Percentiles rank a stretch among this genome's conserved stretches.
phyloP scores from a whole-genome alignment of 1,284 basidiomycete genomes.

The Rhodotorula sp. region DNA sequence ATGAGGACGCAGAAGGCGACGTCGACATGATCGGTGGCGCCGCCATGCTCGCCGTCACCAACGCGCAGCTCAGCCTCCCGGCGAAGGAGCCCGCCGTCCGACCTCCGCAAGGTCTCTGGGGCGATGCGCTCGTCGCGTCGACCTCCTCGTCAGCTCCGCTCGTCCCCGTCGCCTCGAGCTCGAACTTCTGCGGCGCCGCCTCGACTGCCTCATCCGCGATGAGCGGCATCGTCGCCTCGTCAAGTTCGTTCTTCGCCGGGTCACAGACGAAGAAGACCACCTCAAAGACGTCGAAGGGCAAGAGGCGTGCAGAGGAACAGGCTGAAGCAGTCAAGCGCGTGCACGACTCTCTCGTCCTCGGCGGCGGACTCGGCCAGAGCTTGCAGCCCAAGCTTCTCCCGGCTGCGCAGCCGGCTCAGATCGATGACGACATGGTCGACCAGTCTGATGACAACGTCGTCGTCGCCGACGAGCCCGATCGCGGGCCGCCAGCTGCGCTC shows the following conservation, averaged over 20 bases:
- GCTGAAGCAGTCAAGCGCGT: constrained; percentile 50
- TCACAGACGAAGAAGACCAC: background rate
- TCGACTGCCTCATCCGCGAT: background rate
- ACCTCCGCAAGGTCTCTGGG: constrained; percentile 34
- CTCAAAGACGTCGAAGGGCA: constrained; percentile 40
- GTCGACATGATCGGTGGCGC: constrained; percentile 17
- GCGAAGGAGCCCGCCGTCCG: constrained; percentile 24
- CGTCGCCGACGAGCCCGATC: background rate
- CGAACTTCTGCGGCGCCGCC: background rate
- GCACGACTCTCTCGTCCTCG: constrained; percentile 52
- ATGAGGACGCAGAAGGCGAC: constrained; percentile 9
- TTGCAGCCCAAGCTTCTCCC: background rate
- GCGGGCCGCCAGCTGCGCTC: constrained; percentile 6
- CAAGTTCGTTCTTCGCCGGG: constrained; percentile 54
- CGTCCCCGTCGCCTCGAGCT: constrained; percentile 28
- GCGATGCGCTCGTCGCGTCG: constrained; percentile 30
- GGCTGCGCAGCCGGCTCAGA: background rate
- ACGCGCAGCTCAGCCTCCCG: constrained; percentile 6
- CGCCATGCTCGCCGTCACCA: background rate
- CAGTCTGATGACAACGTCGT: background rate
- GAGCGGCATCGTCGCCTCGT: constrained; percentile 43
- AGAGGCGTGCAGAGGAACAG: background rate
- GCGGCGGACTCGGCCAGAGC: constrained; percentile 55
- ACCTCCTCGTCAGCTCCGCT: background rate
- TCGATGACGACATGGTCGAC: no score